Conservation (phyloP, 495 filamentous ascomycete genomes). For the Alectoria sarmentosa region DNA sequence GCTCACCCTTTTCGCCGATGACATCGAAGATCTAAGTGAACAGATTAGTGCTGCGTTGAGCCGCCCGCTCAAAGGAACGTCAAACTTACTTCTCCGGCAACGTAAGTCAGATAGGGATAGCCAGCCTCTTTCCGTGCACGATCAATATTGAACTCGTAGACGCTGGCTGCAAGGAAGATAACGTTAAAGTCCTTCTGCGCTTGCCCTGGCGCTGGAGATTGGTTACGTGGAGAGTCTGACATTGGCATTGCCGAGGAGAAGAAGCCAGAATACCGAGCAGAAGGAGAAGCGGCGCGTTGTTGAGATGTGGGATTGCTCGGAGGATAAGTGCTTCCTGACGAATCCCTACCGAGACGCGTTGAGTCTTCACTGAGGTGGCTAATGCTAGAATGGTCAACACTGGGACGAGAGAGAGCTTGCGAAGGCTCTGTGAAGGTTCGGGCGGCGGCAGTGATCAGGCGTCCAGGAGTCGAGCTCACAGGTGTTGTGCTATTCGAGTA, state of each 20-base stretch:
- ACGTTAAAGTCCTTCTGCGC: conserved; percentile 39
- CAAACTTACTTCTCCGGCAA: conserved; percentile 67
- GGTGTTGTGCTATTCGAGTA: conserved; percentile 27
- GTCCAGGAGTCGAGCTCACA: conserved; percentile 19
- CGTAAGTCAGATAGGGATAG: conserved; percentile 93
- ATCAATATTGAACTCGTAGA: conserved; percentile 96
- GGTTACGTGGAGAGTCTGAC: conserved; percentile 50
- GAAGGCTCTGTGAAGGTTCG: conserved; percentile 22
- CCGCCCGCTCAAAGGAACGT: background rate
- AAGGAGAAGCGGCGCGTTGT: conserved; percentile 22
- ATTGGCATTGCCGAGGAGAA: conserved; percentile 85
- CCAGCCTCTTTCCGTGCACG: conserved; percentile 86
- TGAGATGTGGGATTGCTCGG: conserved; percentile 13
- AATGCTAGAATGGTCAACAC: conserved; percentile 19
- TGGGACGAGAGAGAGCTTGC: conserved; percentile 21
- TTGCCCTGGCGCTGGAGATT: conserved; percentile 28
- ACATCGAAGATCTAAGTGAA: conserved; percentile 63
- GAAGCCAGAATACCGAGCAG: conserved; percentile 47
- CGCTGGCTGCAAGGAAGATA: conserved; percentile 84
- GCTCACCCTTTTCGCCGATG: conserved; percentile 90
- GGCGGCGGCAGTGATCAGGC: conserved; percentile 17
- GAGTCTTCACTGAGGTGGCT: conserved; percentile 25
- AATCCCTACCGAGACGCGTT: conserved; percentile 6
- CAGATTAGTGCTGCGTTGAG: conserved; percentile 21
- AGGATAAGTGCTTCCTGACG: conserved; percentile 15